These are phyloP conservation scores for Candida quercuum DNA, from an alignment of 805 yeast genomes.

Conservation along the genomic window DNA sequence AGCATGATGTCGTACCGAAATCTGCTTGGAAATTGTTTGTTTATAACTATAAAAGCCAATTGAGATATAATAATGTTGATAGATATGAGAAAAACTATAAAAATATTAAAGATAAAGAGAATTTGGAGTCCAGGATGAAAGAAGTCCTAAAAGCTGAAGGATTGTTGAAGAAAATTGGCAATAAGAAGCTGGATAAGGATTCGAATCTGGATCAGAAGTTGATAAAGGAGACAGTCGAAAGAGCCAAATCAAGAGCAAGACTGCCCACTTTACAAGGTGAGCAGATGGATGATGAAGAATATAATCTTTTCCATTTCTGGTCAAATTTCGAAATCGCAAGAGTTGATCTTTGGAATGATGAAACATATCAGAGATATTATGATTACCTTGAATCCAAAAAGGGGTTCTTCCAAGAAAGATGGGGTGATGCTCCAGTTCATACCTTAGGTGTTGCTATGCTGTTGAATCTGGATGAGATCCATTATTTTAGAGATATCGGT, in stretches of 20 bases:
- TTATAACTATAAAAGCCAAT: conserved; percentile 29
- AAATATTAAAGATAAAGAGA: conserved; percentile 22
- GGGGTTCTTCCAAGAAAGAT: conserved; percentile 86
- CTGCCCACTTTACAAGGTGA: conserved; percentile 40
- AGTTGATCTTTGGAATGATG: conserved; percentile 65
- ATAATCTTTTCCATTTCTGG: conserved; percentile 86
- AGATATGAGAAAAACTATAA: conserved; percentile 24
- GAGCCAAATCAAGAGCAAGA: conserved; percentile 29
- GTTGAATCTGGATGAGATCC: conserved; percentile 63
- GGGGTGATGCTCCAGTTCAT: conserved; percentile 98
- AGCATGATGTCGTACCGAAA: conserved; percentile 43
- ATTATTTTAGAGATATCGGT: conserved; percentile 91
- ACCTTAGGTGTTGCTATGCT: conserved; percentile 80
- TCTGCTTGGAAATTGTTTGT: conserved; percentile 68
- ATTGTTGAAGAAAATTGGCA: conserved; percentile 14
- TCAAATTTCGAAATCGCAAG: conserved; percentile 89
- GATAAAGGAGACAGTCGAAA: conserved; percentile 32
- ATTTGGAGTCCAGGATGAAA: conserved; percentile 21
- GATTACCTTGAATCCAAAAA: conserved; percentile 62
- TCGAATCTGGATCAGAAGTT: conserved; percentile 26
- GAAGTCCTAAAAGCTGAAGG: conserved; percentile 29
- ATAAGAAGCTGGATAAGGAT: conserved; percentile 2
- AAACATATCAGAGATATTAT: conserved; percentile 62
- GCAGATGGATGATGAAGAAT: conserved; percentile 59
- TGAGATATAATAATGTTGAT: conserved; percentile 27